Percentiles rank a stretch among this genome's conserved stretches.
phyloP scores from a whole-genome alignment of 1,284 basidiomycete species.

The Taiwanofungus camphoratus region DNA sequence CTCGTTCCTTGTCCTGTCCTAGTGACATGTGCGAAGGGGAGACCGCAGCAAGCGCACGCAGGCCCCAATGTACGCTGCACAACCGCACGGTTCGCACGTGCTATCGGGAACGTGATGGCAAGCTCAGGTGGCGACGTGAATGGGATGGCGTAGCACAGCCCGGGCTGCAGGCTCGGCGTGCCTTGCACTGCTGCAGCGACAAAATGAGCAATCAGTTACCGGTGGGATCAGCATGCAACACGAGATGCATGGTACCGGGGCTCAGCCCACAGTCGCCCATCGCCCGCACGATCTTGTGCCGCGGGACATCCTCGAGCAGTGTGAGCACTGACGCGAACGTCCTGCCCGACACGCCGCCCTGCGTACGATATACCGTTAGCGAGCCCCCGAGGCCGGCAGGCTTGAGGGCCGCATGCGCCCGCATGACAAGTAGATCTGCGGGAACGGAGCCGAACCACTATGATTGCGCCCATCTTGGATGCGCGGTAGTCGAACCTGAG shows the following conservation, averaged over 20 bases:
- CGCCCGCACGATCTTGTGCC: slow-evolving; percentile 29
- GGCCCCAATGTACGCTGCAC: slow-evolving; percentile 78
- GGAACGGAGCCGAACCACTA: slow-evolving; percentile 75
- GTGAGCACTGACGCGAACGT: slow-evolving; percentile 54
- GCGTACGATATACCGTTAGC: slow-evolving; percentile 41
- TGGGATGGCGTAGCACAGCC: slow-evolving; percentile 43
- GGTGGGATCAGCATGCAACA: too few species aligned
- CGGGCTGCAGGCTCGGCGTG: slow-evolving; percentile 29
- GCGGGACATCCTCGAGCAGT: slow-evolving; percentile 43
- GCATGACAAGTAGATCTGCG: slow-evolving; percentile 57
- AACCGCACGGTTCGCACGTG: slow-evolving; percentile 52
- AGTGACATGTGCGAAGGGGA: too few species aligned
- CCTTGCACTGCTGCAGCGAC: slow-evolving; percentile 37
- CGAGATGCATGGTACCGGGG: slow-evolving; percentile 39
- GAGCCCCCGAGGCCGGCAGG: slow-evolving; percentile 30
- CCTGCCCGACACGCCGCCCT: slow-evolving; percentile 63
- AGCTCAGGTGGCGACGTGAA: slow-evolving; percentile 38
- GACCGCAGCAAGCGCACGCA: slow-evolving; percentile 44
- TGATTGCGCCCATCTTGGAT: slow-evolving; percentile 56
- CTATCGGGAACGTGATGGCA: slow-evolving; percentile 65
- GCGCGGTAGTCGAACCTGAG: slow-evolving; percentile 60
- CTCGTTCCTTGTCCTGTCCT: slow-evolving; percentile 14
- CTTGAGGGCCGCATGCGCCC: slow-evolving; percentile 47
- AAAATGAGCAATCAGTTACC: neutral
- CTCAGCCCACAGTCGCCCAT: slow-evolving; percentile 46